Base-by-base conservation (phyloP, 2,329 filamentous ascomycete species). In the Colletotrichum noveboracense region DNA sequence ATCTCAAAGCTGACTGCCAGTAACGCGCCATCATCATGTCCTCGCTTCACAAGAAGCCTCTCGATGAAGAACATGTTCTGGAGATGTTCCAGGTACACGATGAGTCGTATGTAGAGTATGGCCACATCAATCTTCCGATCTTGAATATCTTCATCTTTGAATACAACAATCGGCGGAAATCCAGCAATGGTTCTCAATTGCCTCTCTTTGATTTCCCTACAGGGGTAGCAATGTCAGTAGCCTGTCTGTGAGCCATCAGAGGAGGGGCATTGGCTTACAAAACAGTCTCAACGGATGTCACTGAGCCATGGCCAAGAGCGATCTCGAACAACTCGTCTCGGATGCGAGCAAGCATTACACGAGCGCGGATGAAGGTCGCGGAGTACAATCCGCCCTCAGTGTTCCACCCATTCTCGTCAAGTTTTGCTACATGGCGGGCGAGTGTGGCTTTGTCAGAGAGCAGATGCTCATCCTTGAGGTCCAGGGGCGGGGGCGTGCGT, bases 11-110 rank as follows among this genome's bases (percentile, higher is more conserved):
- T 88, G 26, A 87, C 84, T 2, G 85, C 80, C 8, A 90, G 80
- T 12, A 89, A 80, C 0, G 84, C 84, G 10, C 85, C 81, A 10
- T 85, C 83, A 1, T 81, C 78, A 14, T 85, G 81, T 0, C 85
- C 84, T 4, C 82, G 80, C 21, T 89, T 90, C 26, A 89, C 84
- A 10, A 93, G 81, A 0, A 92, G 85, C 18, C 91, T 85, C 71
- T 93, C 89, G 7, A 92, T 83, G 12, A 93, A 87, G 73, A 93
- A 92, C 4, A 90, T 83, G 52, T 92, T 92, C 56, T 92, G 88
- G 1, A 91, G 81, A 61, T 90, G 87, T 26, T 88, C 86, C 4
- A 91, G 84, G 4, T 85, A 84, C 1, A 90, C 80, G 2, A 91
- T 80, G 16, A 89, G 85, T 3, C 88, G 83, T 7, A 84, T 83